phyloP scores from a whole-genome alignment of 176 grass and related monocot species.

The Triticum timopheevii region DNA sequence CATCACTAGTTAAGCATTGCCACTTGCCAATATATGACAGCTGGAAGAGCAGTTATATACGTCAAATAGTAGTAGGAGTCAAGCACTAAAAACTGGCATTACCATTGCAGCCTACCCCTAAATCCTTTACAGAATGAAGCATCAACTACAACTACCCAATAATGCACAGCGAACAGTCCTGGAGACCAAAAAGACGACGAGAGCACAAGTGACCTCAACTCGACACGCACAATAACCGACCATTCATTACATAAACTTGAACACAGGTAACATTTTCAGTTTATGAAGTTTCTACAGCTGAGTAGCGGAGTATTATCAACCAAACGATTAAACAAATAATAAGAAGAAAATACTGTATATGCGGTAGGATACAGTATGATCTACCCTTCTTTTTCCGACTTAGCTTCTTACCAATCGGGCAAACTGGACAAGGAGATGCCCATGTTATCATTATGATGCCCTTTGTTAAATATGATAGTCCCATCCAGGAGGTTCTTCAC shows the following conservation, averaged over 20 bases:
- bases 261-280: constrained; percentile 23
- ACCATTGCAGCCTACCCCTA: background rate
- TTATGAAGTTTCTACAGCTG: constrained; percentile 31
- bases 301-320: constrained; percentile 35
- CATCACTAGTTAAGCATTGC: background rate
- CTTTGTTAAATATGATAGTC: constrained; percentile 42
- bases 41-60: background rate
- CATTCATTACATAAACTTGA: constrained; percentile 37
- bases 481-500: constrained; percentile 35
- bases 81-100: background rate
- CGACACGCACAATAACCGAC: background rate
- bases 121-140: background rate
- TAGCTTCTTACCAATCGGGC: background rate
- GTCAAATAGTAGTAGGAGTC: background rate
- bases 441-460: constrained; percentile 10
- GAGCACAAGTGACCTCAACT: background rate
- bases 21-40: background rate
- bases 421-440: constrained; percentile 27
- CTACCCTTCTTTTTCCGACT: constrained; percentile 30
- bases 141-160: background rate
- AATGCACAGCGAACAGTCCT: background rate
- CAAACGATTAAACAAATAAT: constrained; percentile 53
- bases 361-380: constrained; percentile 52
- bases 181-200: background rate
- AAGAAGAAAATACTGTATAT: constrained; percentile 43